Percentiles rank a stretch among this genome's conserved stretches.
These are phyloP conservation scores for Magnusiomyces paraingens DNA, from an alignment of 1,139 yeast genomes.

Conservation along the genomic window DNA sequence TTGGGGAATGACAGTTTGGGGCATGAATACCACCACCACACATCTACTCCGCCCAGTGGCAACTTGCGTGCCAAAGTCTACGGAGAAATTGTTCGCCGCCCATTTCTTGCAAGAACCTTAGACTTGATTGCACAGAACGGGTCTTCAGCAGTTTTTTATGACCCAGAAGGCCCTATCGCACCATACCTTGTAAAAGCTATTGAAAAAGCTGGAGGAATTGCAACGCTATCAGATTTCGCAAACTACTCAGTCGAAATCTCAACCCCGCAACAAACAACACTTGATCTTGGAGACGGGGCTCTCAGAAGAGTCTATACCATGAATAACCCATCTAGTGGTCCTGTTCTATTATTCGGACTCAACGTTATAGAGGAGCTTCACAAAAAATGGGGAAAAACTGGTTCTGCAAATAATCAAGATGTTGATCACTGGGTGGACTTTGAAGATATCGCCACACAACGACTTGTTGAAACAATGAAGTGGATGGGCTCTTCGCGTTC, in stretches of 20 bases:
- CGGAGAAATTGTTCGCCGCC: slow-evolving; percentile 60
- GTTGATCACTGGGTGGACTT: slow-evolving; percentile 31
- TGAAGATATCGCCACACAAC: slow-evolving; percentile 48
- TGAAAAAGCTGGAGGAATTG: slow-evolving; percentile 51
- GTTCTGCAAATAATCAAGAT: slow-evolving; percentile 20
- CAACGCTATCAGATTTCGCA: slow-evolving; percentile 57
- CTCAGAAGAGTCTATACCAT: slow-evolving; percentile 56
- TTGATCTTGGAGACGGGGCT: slow-evolving; percentile 25
- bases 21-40: neutral
- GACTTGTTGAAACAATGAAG: slow-evolving; percentile 79
- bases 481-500: slow-evolving; percentile 88
- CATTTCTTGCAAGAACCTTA: slow-evolving; percentile 58
- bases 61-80: slow-evolving; percentile 34
- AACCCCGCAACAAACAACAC: slow-evolving; percentile 46
- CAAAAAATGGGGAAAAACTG: slow-evolving; percentile 10
- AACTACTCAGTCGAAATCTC: slow-evolving; percentile 51
- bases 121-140: slow-evolving; percentile 67
- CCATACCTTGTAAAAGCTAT: slow-evolving; percentile 44
- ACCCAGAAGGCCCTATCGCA: slow-evolving; percentile 72
- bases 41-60: slow-evolving; percentile 6
- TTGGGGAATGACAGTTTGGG: too few species aligned
- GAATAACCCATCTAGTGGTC: slow-evolving; percentile 78
- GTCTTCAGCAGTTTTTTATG: slow-evolving; percentile 69
- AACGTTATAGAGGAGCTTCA: slow-evolving; percentile 46
- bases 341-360: slow-evolving; percentile 72